phyloP scores from a whole-genome alignment of 306 rosid genomes.

The Cicer bijugum region DNA sequence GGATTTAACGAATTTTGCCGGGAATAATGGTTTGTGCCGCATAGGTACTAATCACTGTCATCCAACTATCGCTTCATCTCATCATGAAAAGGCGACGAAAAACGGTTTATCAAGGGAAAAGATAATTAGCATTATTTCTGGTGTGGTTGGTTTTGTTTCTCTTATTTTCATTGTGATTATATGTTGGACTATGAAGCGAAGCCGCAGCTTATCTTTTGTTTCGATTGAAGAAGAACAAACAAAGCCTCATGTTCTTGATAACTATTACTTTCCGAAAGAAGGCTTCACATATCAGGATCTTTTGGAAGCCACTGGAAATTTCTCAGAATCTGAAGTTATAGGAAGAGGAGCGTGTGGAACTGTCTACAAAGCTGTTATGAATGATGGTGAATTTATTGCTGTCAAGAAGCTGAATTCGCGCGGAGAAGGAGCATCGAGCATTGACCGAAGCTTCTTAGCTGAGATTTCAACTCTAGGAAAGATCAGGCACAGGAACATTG shows the following conservation, averaged over 20 bases:
- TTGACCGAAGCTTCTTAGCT: constrained; percentile 76
- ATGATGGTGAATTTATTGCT: constrained; percentile 68
- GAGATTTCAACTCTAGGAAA: constrained; percentile 90
- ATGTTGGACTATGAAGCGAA: constrained; percentile 59
- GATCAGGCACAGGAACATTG: constrained; percentile 87
- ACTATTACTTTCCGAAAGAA: constrained; percentile 81
- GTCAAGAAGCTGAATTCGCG: constrained; percentile 79
- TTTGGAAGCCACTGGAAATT: constrained; percentile 75
- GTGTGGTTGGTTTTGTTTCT: constrained; percentile 59
- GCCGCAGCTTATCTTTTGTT: constrained; percentile 50
- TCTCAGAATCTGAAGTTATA: constrained; percentile 61
- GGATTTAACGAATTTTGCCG: constrained; percentile 73
- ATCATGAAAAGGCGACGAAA: constrained; percentile 46
- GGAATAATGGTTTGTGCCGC: constrained; percentile 76
- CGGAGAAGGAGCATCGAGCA: constrained; percentile 70
- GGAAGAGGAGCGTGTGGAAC: constrained; percentile 95
- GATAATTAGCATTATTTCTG: constrained; percentile 62
- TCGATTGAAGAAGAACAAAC: constrained; percentile 56
- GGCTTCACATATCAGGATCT: constrained; percentile 85
- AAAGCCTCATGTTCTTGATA: constrained; percentile 55
- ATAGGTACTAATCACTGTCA: constrained; percentile 56
- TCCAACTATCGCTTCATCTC: constrained; percentile 47
- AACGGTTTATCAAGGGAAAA: constrained; percentile 59
- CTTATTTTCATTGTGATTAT: constrained; percentile 59
- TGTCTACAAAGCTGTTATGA: constrained; percentile 82